Evolutionary conservation across 257 asterid genomes (phyloP).

Genomic region (Forsythia viridissima): DNA sequence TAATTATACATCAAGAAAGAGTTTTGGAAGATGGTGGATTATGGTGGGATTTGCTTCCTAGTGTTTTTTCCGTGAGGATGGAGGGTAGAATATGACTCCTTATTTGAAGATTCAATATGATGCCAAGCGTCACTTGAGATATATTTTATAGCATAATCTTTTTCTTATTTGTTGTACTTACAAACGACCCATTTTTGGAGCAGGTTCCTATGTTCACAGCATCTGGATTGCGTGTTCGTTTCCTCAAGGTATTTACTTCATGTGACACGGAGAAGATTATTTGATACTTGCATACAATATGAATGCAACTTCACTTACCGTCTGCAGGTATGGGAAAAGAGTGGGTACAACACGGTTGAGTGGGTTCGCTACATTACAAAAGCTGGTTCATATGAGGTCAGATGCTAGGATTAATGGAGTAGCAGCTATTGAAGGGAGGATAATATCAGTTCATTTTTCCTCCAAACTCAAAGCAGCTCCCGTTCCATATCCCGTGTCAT

Average conservation of each 20-base stretch:
- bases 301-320: background rate
- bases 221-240: constrained; percentile 96
- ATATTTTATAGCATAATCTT: background rate
- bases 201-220: constrained; percentile 99
- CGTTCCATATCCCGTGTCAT: constrained; percentile 21
- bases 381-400: constrained; percentile 96
- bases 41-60: no score
- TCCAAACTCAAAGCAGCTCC: constrained; percentile 19
- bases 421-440: background rate
- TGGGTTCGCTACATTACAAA: constrained; percentile 99
- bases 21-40: no score
- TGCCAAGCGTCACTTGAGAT: no score
- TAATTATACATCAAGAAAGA: no score
- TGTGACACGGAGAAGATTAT: no score
- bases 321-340: constrained; percentile 98
- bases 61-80: no score
- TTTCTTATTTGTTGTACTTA: background rate
- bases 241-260: constrained; percentile 64
- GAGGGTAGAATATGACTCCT: no score
- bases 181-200: background rate
- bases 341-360: constrained; percentile 97
- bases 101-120: background rate
- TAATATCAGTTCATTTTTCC: background rate
- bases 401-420: constrained; percentile 53
- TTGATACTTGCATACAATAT: no score